A percentile compares a stretch with the other conserved stretches of the same genome.
Conservation (phyloP, 1,139 yeast species). For the Yamadazyma dushanensis region DNA sequence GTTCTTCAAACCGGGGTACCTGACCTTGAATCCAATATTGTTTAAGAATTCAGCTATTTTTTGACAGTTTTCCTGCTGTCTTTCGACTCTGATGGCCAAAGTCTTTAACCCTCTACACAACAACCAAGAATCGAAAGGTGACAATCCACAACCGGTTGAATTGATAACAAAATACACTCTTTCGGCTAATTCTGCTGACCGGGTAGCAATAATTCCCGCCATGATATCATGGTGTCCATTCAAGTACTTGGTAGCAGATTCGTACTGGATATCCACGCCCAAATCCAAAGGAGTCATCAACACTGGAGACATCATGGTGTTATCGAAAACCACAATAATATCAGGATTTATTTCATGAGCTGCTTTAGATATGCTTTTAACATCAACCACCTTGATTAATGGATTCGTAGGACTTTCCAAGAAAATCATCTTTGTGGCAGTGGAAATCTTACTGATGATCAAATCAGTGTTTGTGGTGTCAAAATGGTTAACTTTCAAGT, state of each 20-base stretch:
- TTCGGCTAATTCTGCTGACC: constrained; percentile 63
- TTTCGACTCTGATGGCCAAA: constrained; percentile 77
- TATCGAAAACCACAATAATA: constrained; percentile 80
- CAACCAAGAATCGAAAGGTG: constrained; percentile 92
- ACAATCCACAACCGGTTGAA: constrained; percentile 86
- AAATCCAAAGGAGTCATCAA: constrained; percentile 80
- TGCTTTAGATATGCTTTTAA: constrained; percentile 59
- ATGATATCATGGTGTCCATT: constrained; percentile 95
- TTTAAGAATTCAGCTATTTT: constrained; percentile 74
- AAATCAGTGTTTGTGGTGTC: constrained; percentile 76
- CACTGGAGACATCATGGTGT: constrained; percentile 94
- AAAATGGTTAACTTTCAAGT: constrained; percentile 67
- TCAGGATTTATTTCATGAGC: constrained; percentile 72
- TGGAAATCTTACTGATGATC: constrained; percentile 52
- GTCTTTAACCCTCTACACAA: constrained; percentile 85
- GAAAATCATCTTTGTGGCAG: constrained; percentile 68
- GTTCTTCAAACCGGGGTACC: constrained; percentile 79
- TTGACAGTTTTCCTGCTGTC: constrained; percentile 80
- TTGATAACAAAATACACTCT: constrained; percentile 74
- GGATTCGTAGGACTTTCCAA: constrained; percentile 94
- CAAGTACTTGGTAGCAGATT: constrained; percentile 86
- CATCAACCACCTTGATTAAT: constrained; percentile 81
- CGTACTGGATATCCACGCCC: constrained; percentile 89
- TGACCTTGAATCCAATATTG: constrained; percentile 60
- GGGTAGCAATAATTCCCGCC: constrained; percentile 88